Conservation (phyloP, 2,329 filamentous ascomycete species). For the Xylaria hypoxylon region DNA sequence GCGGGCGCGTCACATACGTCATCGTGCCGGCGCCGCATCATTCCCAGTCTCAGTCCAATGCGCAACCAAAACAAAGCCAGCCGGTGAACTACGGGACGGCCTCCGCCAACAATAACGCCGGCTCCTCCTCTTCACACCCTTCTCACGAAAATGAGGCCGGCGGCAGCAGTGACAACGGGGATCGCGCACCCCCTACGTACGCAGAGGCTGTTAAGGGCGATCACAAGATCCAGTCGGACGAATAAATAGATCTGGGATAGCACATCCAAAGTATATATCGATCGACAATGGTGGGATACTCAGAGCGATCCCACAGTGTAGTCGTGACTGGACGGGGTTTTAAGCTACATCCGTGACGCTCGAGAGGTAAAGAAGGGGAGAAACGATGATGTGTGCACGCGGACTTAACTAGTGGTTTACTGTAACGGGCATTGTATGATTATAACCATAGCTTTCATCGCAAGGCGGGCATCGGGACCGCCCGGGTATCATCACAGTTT, state of each 20-base stretch:
- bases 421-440: slow-evolving; percentile 18
- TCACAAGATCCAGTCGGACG: slow-evolving; percentile 83
- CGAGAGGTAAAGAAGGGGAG: not conserved
- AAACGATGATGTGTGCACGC: not conserved
- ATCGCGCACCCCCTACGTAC: slow-evolving; percentile 79
- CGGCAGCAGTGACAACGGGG: slow-evolving; percentile 27
- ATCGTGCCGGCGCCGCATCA: slow-evolving; percentile 70
- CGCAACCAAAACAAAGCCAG: slow-evolving; percentile 50
- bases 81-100: slow-evolving; percentile 63
- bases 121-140: slow-evolving; percentile 41
- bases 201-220: slow-evolving; percentile 90
- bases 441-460: not conserved
- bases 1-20: slow-evolving; percentile 74
- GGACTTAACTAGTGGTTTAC: not conserved
- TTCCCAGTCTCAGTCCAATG: slow-evolving; percentile 45
- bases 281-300: not conserved
- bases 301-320: not conserved
- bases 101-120: slow-evolving; percentile 44
- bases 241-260: slow-evolving; percentile 53
- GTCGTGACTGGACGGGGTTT: not conserved
- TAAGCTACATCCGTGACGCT: not conserved
- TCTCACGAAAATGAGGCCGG: slow-evolving; percentile 33
- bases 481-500: not conserved
- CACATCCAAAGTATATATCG: not conserved
- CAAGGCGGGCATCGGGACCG: not conserved